Base-by-base conservation (phyloP, 495 filamentous ascomycete genomes). In the Neurospora sp. region DNA sequence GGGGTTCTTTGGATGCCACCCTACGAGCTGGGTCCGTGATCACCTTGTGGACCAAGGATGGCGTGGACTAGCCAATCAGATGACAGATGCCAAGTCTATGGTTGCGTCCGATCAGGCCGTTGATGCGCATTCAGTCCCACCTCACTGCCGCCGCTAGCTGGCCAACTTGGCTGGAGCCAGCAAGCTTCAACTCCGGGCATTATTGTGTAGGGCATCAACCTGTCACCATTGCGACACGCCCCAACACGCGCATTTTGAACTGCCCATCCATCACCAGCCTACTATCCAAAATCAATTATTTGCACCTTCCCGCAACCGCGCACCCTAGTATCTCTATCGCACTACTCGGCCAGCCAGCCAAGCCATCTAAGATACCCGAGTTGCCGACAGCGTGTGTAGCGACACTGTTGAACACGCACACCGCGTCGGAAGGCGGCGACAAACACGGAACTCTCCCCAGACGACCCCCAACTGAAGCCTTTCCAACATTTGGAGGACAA, bases 21-120 rank as follows among this genome's bases (percentile, higher is more conserved):
- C 73, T 69, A 9, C 16, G 20, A 20, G 65, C 59, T 31, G 74
- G 75, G 72, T 77, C 61, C 75, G 75, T 77, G 75, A 77, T 72
- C 75, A 75, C 3, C 8, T 38, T 71, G 71, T 71, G 71, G 75
- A 69, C 14, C 45, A 70, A 10, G 4, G 6, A 65, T 31, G 53
- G 40, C 4, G 22, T 53, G 14, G 12, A 22, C 39, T 35, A 10
- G 35, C 72, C 72, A 73, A 73, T 70, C 68, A 73, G n/a, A 73
- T 61, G 69, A 65, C 27, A 65, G 53, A 8, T 8, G 27, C 16
- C 27, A 17, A 65, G 53, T 27, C 53, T 61, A 27, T 65, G 53
- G 53, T 17, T 65, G 53, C 53, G 53, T 65, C 27, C 27, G 53
- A 65, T 65, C 53, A 65, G 53, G 53, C 53, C 53, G 53, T 65